phyloP scores from a whole-genome alignment of 2,329 filamentous ascomycete species.

The Graphium sp. region DNA sequence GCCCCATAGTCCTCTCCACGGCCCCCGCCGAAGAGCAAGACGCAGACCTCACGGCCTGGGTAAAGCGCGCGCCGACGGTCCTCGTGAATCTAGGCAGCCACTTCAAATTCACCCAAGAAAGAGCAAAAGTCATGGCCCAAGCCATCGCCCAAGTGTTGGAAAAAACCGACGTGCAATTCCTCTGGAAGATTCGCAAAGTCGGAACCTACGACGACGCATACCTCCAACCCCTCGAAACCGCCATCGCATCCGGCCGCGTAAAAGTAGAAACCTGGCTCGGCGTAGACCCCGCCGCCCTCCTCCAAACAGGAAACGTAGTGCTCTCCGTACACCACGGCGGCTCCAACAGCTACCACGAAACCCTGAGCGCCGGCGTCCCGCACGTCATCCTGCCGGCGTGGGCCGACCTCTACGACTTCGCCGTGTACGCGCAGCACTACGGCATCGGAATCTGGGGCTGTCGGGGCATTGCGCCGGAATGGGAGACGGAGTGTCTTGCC shows the following conservation, averaged over 20 bases:
- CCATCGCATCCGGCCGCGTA: slow-evolving; percentile 9
- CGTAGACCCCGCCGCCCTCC: slow-evolving; percentile 14
- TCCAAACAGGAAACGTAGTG: slow-evolving; percentile 16
- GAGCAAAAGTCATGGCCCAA: slow-evolving; percentile 11
- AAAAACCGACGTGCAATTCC: slow-evolving; percentile 10
- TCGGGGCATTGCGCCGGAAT: slow-evolving; percentile 14
- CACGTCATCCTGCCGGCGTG: slow-evolving; percentile 27
- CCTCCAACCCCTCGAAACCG: slow-evolving; percentile 4
- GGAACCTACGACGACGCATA: slow-evolving; percentile 7
- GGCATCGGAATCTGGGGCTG: slow-evolving; percentile 22
- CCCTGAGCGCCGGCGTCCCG: slow-evolving; percentile 23
- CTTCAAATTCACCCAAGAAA: slow-evolving; percentile 9
- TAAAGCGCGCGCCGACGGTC: slow-evolving; percentile 21
- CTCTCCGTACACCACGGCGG: slow-evolving; percentile 21
- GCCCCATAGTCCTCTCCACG: slow-evolving; percentile 25
- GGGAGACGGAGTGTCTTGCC: slow-evolving; percentile 11
- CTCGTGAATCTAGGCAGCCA: slow-evolving; percentile 29
- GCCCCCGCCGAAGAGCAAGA: slow-evolving; percentile 19
- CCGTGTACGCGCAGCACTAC: slow-evolving; percentile 20
- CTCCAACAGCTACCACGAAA: slow-evolving; percentile 23
- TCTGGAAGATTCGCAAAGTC: slow-evolving; percentile 15
- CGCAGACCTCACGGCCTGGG: slow-evolving; percentile 22
- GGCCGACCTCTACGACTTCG: slow-evolving; percentile 27
- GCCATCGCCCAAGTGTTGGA: slow-evolving; percentile 9
- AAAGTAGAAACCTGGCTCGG: slow-evolving; percentile 13